Conservation (phyloP, 2,329 filamentous ascomycete species). For the Sclerotinia glacialis region DNA sequence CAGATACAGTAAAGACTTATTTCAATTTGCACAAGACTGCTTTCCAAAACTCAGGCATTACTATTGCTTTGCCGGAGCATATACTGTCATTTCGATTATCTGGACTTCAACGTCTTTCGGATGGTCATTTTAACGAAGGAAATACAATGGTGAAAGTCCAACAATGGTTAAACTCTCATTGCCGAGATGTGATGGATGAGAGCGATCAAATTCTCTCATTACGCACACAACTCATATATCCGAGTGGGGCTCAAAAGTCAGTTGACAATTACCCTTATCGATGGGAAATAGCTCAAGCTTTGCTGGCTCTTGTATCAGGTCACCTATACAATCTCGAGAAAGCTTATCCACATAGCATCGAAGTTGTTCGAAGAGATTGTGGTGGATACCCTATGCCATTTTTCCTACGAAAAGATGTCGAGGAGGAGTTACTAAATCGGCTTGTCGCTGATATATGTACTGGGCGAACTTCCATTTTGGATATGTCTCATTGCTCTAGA, state of each 20-base stretch:
- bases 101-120: conserved; percentile 47
- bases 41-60: conserved; percentile 42
- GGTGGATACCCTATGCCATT: conserved; percentile 48
- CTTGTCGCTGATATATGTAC: conserved; percentile 41
- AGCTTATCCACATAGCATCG: conserved; percentile 45
- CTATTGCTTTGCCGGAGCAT: conserved; percentile 53
- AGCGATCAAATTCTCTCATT: conserved; percentile 44
- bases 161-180: conserved; percentile 43
- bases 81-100: conserved; percentile 53
- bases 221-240: conserved; percentile 45
- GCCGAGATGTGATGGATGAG: conserved; percentile 54
- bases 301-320: conserved; percentile 38
- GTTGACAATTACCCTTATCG: conserved; percentile 43
- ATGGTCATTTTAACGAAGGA: conserved; percentile 42
- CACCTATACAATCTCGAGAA: conserved; percentile 40
- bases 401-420: conserved; percentile 45
- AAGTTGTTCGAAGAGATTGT: conserved; percentile 41
- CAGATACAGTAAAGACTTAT: conserved; percentile 40
- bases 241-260: conserved; percentile 40
- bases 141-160: conserved; percentile 46
- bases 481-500: conserved; percentile 22
- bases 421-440: conserved; percentile 38
- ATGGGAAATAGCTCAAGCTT: conserved; percentile 40
- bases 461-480: conserved; percentile 33
- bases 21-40: conserved; percentile 43